These are phyloP conservation scores for Ambrosia artemisiifolia DNA, from an alignment of 129 eudicot genomes.

Conservation along the genomic window DNA sequence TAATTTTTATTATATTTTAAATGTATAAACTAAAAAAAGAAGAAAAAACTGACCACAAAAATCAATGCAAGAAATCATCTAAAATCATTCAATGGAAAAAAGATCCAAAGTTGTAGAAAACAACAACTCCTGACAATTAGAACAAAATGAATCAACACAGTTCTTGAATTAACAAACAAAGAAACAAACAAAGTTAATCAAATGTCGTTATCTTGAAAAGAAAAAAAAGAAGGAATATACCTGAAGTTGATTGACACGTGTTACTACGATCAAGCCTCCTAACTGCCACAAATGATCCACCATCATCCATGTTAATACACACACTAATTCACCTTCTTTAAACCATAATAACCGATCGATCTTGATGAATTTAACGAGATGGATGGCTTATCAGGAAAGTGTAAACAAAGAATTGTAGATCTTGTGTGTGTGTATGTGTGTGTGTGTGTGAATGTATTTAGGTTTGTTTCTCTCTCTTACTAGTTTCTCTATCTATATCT, in stretches of 20 bases:
- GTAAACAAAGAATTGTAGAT: slow-evolving; percentile 5
- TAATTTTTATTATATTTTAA: no score
- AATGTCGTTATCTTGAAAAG: background rate
- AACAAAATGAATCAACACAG: background rate
- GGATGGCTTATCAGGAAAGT: slow-evolving; percentile 22
- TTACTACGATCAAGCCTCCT: slow-evolving; percentile 67
- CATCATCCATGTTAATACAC: slow-evolving; percentile 64
- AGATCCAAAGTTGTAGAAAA: slow-evolving; percentile 53
- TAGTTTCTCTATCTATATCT: slow-evolving; percentile 25
- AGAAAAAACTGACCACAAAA: slow-evolving; percentile 53
- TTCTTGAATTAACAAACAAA: background rate
- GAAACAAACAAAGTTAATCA: background rate
- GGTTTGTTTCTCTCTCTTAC: slow-evolving; percentile 25
- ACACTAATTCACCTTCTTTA: slow-evolving; percentile 21
- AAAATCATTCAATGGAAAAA: slow-evolving; percentile 41
- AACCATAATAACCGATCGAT: slow-evolving; percentile 8
- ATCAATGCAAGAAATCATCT: slow-evolving; percentile 52
- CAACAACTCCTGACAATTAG: slow-evolving; percentile 27
- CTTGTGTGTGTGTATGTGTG: slow-evolving; percentile 14
- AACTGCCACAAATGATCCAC: slow-evolving; percentile 98
- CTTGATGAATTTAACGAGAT: slow-evolving; percentile 9
- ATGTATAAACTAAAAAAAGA: no score
- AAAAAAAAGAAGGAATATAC: slow-evolving; percentile 32
- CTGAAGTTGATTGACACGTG: slow-evolving; percentile 74
- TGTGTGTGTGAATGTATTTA: background rate